These are phyloP conservation scores for Phragmites australis DNA, from an alignment of 176 grass and related monocot genomes.

Conservation along the genomic window DNA sequence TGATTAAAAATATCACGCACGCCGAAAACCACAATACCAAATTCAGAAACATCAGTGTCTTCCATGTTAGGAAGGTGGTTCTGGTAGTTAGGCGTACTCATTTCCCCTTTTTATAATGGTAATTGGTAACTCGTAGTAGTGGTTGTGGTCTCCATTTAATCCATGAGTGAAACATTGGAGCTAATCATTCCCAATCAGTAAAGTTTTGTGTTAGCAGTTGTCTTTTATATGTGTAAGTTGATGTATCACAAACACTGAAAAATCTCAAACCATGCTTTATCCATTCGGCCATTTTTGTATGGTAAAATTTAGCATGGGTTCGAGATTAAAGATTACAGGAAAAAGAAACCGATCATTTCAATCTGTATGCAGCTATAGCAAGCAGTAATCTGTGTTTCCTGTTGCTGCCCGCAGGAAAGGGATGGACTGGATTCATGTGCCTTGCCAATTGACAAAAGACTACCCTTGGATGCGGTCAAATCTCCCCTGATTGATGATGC, in stretches of 20 bases:
- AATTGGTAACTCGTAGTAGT: too few species aligned
- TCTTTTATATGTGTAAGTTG: background rate
- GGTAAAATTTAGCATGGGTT: background rate
- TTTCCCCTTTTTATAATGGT: background rate
- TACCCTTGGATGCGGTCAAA: background rate
- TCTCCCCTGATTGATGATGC: slow-evolving; percentile 17
- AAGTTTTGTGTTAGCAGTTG: background rate
- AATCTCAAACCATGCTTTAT: background rate
- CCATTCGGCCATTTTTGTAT: background rate
- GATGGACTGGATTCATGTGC: slow-evolving; percentile 16
- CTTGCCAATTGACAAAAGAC: background rate
- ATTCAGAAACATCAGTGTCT: background rate
- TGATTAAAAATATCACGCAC: background rate
- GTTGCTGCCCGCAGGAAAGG: slow-evolving; percentile 33
- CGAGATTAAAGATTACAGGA: background rate
- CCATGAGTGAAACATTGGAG: background rate
- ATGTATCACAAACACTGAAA: background rate
- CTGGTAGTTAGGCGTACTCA: background rate
- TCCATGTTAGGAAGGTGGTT: slow-evolving; percentile 9
- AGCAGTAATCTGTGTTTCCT: background rate
- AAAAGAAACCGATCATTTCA: background rate
- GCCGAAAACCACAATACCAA: background rate
- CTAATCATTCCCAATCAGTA: background rate
- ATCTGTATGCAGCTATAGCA: background rate
- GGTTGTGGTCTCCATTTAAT: background rate